A percentile compares a stretch with the other conserved stretches of the same genome.
These are phyloP conservation scores for Ophiostoma sp. DNA, from an alignment of 2,329 filamentous ascomycete genomes.

Conservation along the genomic window DNA sequence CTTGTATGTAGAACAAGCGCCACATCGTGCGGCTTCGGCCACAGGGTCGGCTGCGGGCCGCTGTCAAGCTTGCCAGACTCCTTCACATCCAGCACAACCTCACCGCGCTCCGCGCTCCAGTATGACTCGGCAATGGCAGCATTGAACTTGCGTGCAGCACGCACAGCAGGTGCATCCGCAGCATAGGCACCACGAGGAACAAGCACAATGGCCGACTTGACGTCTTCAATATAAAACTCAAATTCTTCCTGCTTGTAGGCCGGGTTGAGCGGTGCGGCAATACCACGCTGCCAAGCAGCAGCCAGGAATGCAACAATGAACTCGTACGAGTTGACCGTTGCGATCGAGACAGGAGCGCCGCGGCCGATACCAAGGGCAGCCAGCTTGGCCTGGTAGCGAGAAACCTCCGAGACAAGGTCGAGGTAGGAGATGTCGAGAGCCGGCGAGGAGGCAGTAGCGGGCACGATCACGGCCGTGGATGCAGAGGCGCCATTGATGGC, in stretches of 20 bases:
- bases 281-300: slow-evolving; percentile 74
- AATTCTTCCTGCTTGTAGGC: slow-evolving; percentile 87
- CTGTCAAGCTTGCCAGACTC: slow-evolving; percentile 60
- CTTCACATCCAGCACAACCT: slow-evolving; percentile 73
- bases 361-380: slow-evolving; percentile 66
- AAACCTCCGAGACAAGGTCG: slow-evolving; percentile 60
- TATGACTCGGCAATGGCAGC: slow-evolving; percentile 84
- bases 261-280: slow-evolving; percentile 81
- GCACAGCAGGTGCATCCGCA: slow-evolving; percentile 63
- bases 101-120: slow-evolving; percentile 58
- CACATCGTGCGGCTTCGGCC: slow-evolving; percentile 66
- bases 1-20: slow-evolving; percentile 76
- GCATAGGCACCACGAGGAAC: slow-evolving; percentile 66
- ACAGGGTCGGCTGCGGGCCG: slow-evolving; percentile 37
- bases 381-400: slow-evolving; percentile 69
- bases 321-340: slow-evolving; percentile 77
- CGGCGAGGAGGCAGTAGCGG: slow-evolving; percentile 47
- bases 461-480: slow-evolving; percentile 64
- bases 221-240: slow-evolving; percentile 85
- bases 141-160: slow-evolving; percentile 70
- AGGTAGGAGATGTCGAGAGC: slow-evolving; percentile 62
- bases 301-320: slow-evolving; percentile 84
- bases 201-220: slow-evolving; percentile 71
- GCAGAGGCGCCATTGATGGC: slow-evolving; percentile 44
- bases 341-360: slow-evolving; percentile 71